phyloP scores from a whole-genome alignment of 78 protist species.

The Isochrysis galbana region DNA sequence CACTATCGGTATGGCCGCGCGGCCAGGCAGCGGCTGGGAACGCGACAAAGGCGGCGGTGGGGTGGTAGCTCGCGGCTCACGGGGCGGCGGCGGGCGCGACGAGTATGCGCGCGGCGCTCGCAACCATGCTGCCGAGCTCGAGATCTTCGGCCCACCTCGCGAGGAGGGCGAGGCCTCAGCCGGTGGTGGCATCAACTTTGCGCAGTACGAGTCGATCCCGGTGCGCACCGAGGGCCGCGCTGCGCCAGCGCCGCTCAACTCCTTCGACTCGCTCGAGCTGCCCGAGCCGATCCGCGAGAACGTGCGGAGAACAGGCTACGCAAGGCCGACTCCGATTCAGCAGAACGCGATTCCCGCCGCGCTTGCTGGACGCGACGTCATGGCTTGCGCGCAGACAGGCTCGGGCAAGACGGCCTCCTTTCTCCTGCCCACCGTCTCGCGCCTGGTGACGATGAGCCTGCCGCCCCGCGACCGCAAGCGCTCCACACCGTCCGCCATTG shows the following conservation, averaged over 20 bases:
- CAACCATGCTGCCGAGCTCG: background rate
- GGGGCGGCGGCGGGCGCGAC: background rate
- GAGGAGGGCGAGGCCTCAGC: background rate
- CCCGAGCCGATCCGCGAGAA: background rate
- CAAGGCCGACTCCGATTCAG: constrained; percentile 43
- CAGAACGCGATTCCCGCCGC: constrained; percentile 12
- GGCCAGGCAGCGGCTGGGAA: background rate
- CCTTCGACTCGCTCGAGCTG: background rate
- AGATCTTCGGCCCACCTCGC: background rate
- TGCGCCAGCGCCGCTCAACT: background rate
- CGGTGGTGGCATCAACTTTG: background rate
- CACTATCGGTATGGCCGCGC: background rate
- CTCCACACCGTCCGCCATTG: constrained; percentile 97
- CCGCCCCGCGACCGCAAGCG: constrained; percentile 57
- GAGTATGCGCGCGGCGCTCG: background rate
- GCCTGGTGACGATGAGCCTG: background rate
- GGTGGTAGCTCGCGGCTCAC: background rate
- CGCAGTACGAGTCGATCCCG: background rate
- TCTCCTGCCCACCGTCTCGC: constrained; percentile 36
- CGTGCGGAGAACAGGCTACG: background rate
- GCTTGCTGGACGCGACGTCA: background rate
- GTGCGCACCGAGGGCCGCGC: background rate
- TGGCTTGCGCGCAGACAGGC: constrained; percentile 28
- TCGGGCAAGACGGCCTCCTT: constrained; percentile 40
- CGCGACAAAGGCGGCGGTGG: background rate